These are phyloP conservation scores for Podospora pseudoanserina DNA, from an alignment of 495 filamentous ascomycete genomes.

Conservation along the genomic window DNA sequence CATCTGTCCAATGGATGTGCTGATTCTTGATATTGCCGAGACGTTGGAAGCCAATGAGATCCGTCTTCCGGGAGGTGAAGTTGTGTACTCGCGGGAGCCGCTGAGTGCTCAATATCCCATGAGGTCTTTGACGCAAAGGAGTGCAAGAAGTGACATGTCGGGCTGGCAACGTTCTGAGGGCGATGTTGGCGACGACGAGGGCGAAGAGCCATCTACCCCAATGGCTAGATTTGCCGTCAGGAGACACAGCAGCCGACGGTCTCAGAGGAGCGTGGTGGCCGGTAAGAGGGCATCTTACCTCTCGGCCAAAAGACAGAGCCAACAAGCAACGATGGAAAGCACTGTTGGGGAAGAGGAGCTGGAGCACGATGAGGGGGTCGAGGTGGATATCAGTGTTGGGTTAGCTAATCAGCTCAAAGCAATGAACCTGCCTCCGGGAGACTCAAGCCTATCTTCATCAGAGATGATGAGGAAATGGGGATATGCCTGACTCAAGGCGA, in stretches of 20 bases:
- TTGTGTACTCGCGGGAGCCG: conserved; percentile 17
- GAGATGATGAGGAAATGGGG: conserved; percentile 5
- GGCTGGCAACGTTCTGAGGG: not conserved
- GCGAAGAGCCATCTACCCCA: not conserved
- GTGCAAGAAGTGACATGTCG: not conserved
- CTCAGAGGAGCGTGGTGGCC: not conserved
- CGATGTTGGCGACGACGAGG: not conserved
- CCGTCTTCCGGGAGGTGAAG: conserved; percentile 46
- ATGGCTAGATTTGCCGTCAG: not conserved
- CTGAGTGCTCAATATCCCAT: not conserved
- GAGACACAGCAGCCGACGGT: not conserved
- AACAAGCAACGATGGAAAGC: not conserved
- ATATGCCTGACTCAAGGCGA: not conserved
- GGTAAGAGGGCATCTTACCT: not conserved
- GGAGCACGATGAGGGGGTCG: not conserved
- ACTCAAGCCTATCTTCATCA: not conserved
- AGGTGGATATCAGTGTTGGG: not conserved
- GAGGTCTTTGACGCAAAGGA: not conserved
- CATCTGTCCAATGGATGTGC: conserved; percentile 90
- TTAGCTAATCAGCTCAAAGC: not conserved
- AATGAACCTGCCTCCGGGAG: not conserved
- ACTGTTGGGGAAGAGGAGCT: not conserved
- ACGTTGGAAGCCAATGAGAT: conserved; percentile 60
- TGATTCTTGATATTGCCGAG: conserved; percentile 77
- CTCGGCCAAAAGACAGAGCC: not conserved